A percentile compares a stretch with the other conserved stretches of the same genome.
Evolutionary conservation across 176 grass and related monocot genomes (phyloP).

Genomic region (Pontederia crassipes): DNA sequence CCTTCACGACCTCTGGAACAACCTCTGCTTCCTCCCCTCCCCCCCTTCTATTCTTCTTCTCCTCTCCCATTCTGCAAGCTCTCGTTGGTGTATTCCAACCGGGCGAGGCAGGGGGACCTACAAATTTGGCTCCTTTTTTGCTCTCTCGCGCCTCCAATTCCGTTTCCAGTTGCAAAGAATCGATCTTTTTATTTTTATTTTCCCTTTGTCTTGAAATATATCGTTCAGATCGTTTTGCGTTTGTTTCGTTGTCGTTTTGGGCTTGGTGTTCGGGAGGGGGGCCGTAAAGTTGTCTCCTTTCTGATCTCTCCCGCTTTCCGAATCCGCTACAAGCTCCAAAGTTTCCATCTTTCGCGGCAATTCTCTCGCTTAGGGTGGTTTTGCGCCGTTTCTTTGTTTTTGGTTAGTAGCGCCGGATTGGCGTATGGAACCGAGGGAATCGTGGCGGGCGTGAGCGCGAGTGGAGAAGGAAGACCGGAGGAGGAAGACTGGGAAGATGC

Average conservation of each 20-base stretch:
- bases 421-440: constrained; percentile 17
- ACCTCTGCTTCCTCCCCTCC: neutral
- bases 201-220: too few species aligned
- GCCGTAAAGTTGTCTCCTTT: neutral
- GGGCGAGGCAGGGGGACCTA: neutral
- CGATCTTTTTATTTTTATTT: constrained; percentile 1
- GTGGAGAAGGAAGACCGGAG: constrained; percentile 5
- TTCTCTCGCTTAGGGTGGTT: neutral
- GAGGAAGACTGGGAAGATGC: constrained; percentile 39
- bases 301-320: neutral
- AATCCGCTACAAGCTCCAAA: neutral
- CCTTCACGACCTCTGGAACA: constrained; percentile 6
- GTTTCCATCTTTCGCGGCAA: neutral
- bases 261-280: too few species aligned
- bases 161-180: neutral
- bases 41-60: neutral
- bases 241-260: too few species aligned
- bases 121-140: constrained; percentile 3
- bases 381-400: constrained; percentile 21
- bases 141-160: neutral
- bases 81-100: neutral
- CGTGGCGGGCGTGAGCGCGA: neutral
- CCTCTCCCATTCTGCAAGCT: constrained; percentile 10
- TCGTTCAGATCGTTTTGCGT: too few species aligned
- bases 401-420: neutral